Evolutionary conservation across 495 filamentous ascomycete species (phyloP).

Genomic region (Letharia columbiana): DNA sequence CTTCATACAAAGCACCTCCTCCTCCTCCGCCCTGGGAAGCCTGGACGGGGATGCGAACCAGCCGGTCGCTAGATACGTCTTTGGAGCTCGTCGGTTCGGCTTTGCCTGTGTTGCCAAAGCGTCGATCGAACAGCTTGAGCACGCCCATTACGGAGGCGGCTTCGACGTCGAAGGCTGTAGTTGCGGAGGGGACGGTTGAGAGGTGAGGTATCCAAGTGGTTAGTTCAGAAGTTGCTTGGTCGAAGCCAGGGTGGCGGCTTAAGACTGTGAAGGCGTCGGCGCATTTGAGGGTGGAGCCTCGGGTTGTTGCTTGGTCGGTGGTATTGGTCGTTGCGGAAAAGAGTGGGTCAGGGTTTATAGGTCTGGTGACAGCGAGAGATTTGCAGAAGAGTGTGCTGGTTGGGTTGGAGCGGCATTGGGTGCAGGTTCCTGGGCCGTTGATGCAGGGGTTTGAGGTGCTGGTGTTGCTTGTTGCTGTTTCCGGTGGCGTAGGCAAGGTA

Average conservation of each 20-base stretch:
- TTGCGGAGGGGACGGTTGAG: constrained; percentile 43
- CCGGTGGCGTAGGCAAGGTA: constrained; percentile 41
- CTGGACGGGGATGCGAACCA: neutral
- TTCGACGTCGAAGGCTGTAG: constrained; percentile 69
- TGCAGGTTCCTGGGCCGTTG: constrained; percentile 71
- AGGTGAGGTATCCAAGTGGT: constrained; percentile 68
- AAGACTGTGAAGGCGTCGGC: constrained; percentile 78
- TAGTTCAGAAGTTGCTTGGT: constrained; percentile 65
- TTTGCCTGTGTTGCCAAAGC: constrained; percentile 45
- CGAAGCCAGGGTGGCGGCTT: constrained; percentile 70
- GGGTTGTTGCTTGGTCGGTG: constrained; percentile 22
- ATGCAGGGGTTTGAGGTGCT: constrained; percentile 41
- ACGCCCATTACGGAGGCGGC: constrained; percentile 82
- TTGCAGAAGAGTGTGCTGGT: constrained; percentile 80
- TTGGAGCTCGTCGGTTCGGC: neutral
- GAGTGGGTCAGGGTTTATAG: constrained; percentile 29
- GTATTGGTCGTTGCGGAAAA: constrained; percentile 25
- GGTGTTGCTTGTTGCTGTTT: constrained; percentile 1
- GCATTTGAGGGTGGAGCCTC: constrained; percentile 47
- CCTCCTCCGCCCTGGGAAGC: neutral
- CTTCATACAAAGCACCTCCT: neutral
- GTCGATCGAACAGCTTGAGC: constrained; percentile 69
- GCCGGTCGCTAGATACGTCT: neutral
- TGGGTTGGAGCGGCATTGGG: constrained; percentile 69
- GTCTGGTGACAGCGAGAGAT: constrained; percentile 59